phyloP scores from a whole-genome alignment of 2,329 filamentous ascomycete genomes.

The Endoconidiophora polonica region DNA sequence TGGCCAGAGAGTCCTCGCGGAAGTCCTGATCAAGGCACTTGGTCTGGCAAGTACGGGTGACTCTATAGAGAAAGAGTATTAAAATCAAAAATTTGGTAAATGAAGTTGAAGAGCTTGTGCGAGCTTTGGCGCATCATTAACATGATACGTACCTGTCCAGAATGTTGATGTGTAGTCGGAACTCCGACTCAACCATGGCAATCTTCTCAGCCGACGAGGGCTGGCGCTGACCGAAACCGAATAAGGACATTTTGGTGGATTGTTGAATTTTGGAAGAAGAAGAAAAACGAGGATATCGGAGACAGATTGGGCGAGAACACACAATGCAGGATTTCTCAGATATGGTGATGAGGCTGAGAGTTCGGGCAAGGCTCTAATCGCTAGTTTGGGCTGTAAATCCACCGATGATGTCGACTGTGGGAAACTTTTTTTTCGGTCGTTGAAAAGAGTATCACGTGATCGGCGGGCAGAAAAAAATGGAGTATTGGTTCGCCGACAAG shows the following conservation, averaged over 20 bases:
- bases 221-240: slow-evolving; percentile 48
- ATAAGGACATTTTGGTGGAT: slow-evolving; percentile 25
- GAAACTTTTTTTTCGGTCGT: slow-evolving; percentile 10
- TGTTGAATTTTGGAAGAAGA: slow-evolving; percentile 1
- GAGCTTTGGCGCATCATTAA: neutral
- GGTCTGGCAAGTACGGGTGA: slow-evolving; percentile 74
- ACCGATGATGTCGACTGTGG: slow-evolving; percentile 11
- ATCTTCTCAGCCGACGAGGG: slow-evolving; percentile 95
- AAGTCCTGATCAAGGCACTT: slow-evolving; percentile 91
- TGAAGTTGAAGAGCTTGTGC: neutral
- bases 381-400: neutral
- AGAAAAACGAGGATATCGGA: neutral
- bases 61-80: slow-evolving; percentile 28
- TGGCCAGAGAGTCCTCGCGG: slow-evolving; percentile 93
- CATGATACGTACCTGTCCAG: slow-evolving; percentile 63
- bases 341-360: slow-evolving; percentile 5
- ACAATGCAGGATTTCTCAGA: neutral
- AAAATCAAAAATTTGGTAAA: neutral
- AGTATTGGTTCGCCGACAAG: neutral
- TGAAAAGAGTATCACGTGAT: slow-evolving; percentile 6
- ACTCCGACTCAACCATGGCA: slow-evolving; percentile 85
- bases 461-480: neutral
- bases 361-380: slow-evolving; percentile 1
- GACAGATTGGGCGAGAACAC: neutral
- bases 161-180: slow-evolving; percentile 96